Conservation (phyloP, 177 flowering plant genomes). For the Vitis hybrid region DNA sequence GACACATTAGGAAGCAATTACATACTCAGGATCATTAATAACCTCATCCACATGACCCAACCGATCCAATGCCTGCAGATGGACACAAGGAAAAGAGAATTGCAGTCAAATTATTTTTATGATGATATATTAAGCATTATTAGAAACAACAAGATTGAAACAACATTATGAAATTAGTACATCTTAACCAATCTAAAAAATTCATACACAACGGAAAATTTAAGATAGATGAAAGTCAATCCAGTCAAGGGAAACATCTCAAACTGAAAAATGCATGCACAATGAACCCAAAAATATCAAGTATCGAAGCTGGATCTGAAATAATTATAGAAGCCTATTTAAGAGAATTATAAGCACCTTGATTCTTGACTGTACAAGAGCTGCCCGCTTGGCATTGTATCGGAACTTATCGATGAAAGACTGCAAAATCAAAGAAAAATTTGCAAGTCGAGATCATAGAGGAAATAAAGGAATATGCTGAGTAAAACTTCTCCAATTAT, state of each 20-base stretch:
- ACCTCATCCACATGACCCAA: constrained; percentile 87
- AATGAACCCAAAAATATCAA: background rate
- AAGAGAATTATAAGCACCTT: constrained; percentile 49
- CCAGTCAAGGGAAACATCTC: background rate
- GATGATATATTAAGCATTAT: background rate
- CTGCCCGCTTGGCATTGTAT: constrained; percentile 96
- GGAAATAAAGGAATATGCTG: background rate
- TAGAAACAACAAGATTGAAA: background rate
- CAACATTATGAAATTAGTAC: too few relatives aligned
- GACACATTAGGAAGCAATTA: background rate
- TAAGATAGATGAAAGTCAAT: background rate
- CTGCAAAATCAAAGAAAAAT: constrained; percentile 39
- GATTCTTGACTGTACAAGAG: constrained; percentile 99
- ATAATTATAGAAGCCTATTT: background rate
- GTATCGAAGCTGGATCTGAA: background rate
- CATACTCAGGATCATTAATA: constrained; percentile 96
- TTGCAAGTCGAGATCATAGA: background rate
- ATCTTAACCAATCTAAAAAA: background rate
- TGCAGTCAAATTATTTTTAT: background rate
- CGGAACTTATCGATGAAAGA: constrained; percentile 94
- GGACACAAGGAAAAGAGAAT: background rate
- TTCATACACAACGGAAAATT: background rate
- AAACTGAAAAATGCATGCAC: background rate
- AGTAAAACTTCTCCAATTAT: background rate
- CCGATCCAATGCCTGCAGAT: constrained; percentile 78